These are phyloP conservation scores for Chlamydomonas sp. DNA, from an alignment of 139 green algal genomes.

Conservation along the genomic window DNA sequence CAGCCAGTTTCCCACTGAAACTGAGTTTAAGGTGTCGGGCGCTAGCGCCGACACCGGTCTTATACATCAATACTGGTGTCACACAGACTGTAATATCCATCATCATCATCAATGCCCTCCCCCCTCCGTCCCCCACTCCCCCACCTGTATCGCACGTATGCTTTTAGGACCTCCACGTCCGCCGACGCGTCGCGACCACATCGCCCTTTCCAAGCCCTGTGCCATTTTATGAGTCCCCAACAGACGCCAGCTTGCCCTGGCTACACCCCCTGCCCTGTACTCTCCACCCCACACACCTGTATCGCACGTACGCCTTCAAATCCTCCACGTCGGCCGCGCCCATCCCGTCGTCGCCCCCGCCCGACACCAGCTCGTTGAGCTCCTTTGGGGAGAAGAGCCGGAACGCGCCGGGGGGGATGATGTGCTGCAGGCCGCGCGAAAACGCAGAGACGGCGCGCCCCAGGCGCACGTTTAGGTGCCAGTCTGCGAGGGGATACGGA, in stretches of 20 bases:
- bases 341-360: slow-evolving; percentile 36
- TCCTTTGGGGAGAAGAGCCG: slow-evolving; percentile 82
- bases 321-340: slow-evolving; percentile 66
- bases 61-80: no score
- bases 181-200: no score
- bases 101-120: no score
- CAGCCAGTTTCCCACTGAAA: no score
- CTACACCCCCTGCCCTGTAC: no score
- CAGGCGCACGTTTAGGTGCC: slow-evolving; percentile 67
- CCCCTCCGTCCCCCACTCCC: no score
- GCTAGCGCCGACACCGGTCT: no score
- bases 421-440: slow-evolving; percentile 43
- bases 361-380: slow-evolving; percentile 68
- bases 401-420: slow-evolving; percentile 38
- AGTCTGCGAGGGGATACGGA: slow-evolving; percentile 36
- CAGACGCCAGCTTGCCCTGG: no score
- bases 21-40: no score
- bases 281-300: slow-evolving; percentile 47
- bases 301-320: slow-evolving; percentile 48
- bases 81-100: no score
- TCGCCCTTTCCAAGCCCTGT: no score
- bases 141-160: slow-evolving; percentile 43
- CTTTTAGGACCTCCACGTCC: slow-evolving; percentile 75
- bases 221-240: no score
- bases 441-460: slow-evolving; percentile 58